Evolutionary conservation across 768 basidiomycete species (phyloP).

Genomic region (Paxillus involutus): DNA sequence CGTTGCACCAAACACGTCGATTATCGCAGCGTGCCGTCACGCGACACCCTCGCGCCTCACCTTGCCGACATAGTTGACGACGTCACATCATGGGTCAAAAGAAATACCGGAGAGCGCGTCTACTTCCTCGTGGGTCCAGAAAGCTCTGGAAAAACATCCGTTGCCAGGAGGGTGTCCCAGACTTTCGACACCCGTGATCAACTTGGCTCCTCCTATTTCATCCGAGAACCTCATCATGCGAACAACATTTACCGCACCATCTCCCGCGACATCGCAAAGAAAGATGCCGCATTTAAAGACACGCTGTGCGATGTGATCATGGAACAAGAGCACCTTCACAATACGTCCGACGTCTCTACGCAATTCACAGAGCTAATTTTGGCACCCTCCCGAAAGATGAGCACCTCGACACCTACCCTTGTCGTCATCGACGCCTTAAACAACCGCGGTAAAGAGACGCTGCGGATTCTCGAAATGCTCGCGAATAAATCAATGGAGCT

Average conservation of each 20-base stretch:
- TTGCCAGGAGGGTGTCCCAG: constrained; percentile 12
- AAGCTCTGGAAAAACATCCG: not conserved
- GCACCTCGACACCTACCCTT: not conserved
- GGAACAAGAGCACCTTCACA: not conserved
- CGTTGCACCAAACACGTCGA: not conserved
- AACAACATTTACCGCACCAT: constrained; percentile 16
- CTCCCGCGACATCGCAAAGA: constrained; percentile 18
- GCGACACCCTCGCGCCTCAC: not conserved
- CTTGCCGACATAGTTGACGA: constrained; percentile 11
- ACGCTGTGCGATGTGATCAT: not conserved
- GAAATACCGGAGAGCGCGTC: not conserved
- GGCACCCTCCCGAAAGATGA: not conserved
- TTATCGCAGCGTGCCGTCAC: not conserved
- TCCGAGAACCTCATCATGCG: constrained; percentile 3
- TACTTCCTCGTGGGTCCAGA: constrained; percentile 15
- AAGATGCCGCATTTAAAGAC: constrained; percentile 2
- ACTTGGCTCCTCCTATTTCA: constrained; percentile 18
- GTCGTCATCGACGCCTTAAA: constrained; percentile 2
- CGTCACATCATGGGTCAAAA: constrained; percentile 19
- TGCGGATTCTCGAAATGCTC: not conserved
- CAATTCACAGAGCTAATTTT: constrained; percentile 1
- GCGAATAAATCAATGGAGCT: not conserved
- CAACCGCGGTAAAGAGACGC: not conserved
- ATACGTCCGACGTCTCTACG: not conserved
- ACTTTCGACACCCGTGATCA: constrained; percentile 6